Evolutionary conservation across 768 basidiomycete genomes (phyloP).

Genomic region (Tylopilus felleus): DNA sequence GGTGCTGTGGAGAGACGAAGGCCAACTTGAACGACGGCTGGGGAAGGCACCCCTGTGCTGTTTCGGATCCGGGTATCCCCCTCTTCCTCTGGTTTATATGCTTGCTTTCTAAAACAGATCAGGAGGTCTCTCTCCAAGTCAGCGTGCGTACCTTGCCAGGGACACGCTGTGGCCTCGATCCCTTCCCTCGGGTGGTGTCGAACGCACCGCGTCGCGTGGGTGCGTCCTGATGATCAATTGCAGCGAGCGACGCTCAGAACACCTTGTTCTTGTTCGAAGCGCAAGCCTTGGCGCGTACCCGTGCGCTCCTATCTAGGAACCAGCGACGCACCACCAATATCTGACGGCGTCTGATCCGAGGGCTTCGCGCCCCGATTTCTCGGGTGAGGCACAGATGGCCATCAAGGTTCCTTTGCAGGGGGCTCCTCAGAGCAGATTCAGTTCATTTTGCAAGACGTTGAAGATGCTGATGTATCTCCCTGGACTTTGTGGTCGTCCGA

Average conservation of each 20-base stretch:
- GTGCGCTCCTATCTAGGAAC: conserved; percentile 6
- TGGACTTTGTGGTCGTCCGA: background rate
- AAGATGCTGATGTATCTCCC: background rate
- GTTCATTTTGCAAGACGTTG: background rate
- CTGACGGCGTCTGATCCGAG: conserved; percentile 19
- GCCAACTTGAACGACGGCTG: no score
- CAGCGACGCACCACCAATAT: background rate
- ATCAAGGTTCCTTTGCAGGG: conserved; percentile 2
- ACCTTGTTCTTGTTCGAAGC: background rate
- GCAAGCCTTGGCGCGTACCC: background rate
- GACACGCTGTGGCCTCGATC: background rate
- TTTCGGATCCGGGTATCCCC: conserved; percentile 11
- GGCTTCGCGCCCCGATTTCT: conserved; percentile 10
- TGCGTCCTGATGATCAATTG: conserved; percentile 3
- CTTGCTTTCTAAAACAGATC: conserved; percentile 5
- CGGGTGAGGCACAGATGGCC: background rate
- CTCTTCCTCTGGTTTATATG: conserved; percentile 3
- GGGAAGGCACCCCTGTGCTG: background rate
- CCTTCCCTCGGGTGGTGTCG: background rate
- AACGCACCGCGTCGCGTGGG: background rate
- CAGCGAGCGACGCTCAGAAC: background rate
- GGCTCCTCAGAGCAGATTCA: no score
- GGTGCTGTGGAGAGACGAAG: background rate
- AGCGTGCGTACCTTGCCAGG: background rate
- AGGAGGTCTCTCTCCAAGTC: conserved; percentile 1